Evolutionary conservation across 2,329 filamentous ascomycete genomes (phyloP).

Genomic region (Hypoxylon sp.): DNA sequence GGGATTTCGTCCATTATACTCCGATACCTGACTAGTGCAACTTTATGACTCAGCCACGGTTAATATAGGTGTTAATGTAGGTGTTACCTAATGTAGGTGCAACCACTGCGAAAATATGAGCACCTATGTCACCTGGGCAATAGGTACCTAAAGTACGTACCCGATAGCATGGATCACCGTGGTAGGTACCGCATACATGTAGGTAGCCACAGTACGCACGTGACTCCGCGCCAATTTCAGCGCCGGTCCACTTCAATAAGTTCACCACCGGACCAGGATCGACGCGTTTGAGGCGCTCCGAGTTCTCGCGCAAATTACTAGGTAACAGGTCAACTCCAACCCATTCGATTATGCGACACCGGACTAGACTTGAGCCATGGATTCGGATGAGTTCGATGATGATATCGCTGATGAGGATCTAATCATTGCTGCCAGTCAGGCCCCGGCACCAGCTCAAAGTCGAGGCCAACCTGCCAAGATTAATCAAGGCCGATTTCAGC

Average conservation of each 20-base stretch:
- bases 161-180: background rate
- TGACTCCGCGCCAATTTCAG: slow-evolving; percentile 36
- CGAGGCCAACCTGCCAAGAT: slow-evolving; percentile 43
- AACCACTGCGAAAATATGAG: too few species aligned
- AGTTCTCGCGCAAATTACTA: background rate
- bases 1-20: too few species aligned
- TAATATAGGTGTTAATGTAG: too few species aligned
- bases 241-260: background rate
- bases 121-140: too few species aligned
- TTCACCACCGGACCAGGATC: slow-evolving; percentile 35
- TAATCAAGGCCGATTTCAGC: slow-evolving; percentile 43
- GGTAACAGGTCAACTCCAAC: background rate
- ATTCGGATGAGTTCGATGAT: slow-evolving; percentile 75
- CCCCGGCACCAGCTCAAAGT: slow-evolving; percentile 52
- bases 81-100: too few species aligned
- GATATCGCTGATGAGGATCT: slow-evolving; percentile 77
- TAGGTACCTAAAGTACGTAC: background rate
- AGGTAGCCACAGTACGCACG: slow-evolving; percentile 21
- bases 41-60: too few species aligned
- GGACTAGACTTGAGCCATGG: slow-evolving; percentile 58
- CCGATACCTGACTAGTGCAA: too few species aligned
- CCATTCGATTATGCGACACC: slow-evolving; percentile 45
- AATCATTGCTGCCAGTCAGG: slow-evolving; percentile 71
- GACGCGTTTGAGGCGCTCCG: slow-evolving; percentile 22
- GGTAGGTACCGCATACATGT: background rate